Conservation (phyloP, 78 protist species). For the Dictyostelium brefeldianum region DNA sequence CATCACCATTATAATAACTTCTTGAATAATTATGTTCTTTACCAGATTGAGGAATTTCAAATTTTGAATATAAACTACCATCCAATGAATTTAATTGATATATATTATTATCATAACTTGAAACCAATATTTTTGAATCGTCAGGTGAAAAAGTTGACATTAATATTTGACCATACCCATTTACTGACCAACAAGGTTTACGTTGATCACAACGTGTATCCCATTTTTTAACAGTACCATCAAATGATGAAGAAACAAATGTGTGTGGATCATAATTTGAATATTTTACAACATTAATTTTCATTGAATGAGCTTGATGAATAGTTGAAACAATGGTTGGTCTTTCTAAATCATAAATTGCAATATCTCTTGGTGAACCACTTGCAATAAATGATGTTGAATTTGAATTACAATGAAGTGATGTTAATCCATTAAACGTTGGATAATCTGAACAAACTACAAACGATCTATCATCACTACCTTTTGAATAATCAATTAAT, state of each 20-base stretch:
- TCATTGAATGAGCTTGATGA: not conserved
- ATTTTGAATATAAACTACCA: not conserved
- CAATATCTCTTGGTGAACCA: not conserved
- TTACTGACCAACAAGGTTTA: not conserved
- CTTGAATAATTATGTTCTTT: not conserved
- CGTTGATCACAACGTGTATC: not conserved
- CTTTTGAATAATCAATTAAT: not conserved
- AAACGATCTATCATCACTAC: not conserved
- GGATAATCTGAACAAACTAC: not conserved
- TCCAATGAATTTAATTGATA: not conserved
- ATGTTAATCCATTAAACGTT: not conserved
- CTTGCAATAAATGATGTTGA: not conserved
- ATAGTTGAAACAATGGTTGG: not conserved
- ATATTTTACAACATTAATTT: constrained; percentile 15
- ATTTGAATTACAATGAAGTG: not conserved
- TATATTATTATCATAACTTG: not conserved
- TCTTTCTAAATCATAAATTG: constrained; percentile 12
- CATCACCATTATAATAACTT: constrained; percentile 6
- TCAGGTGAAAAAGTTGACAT: not conserved
- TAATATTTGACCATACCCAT: not conserved
- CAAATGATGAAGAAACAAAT: constrained; percentile 3
- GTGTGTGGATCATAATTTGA: not conserved
- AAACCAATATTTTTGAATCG: not conserved
- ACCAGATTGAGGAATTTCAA: not conserved
- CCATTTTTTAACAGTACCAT: constrained; percentile 15